These are phyloP conservation scores for Ensete glaucum DNA, from an alignment of 176 grass and related monocot species.

Conservation along the genomic window DNA sequence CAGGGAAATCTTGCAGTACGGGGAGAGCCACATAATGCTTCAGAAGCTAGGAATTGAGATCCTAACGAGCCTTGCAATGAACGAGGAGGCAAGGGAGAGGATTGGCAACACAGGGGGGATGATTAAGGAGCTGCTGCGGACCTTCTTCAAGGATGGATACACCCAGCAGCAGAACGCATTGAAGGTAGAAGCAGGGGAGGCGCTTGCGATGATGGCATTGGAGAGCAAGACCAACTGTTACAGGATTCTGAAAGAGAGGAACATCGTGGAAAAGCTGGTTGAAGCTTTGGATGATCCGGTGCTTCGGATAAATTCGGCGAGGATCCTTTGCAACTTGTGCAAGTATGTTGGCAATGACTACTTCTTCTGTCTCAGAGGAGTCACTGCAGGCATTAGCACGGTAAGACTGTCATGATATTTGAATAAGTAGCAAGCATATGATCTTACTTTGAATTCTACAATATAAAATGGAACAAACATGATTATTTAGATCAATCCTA, in stretches of 20 bases:
- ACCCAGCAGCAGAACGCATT: constrained; percentile 1
- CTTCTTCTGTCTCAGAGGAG: not conserved
- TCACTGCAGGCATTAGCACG: constrained; percentile 7
- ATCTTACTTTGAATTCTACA: not conserved
- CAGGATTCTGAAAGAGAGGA: constrained; percentile 11
- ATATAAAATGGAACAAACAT: not conserved
- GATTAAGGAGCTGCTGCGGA: constrained; percentile 17
- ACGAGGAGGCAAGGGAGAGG: constrained; percentile 25
- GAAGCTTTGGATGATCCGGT: constrained; percentile 7
- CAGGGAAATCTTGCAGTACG: constrained; percentile 26
- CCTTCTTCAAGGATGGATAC: constrained; percentile 19
- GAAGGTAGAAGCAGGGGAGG: constrained; percentile 30
- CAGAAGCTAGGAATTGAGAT: constrained; percentile 33
- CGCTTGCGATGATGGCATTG: constrained; percentile 31
- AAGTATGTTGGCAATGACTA: constrained; percentile 6
- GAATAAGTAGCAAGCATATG: not conserved
- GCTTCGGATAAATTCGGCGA: constrained; percentile 5
- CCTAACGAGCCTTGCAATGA: constrained; percentile 28
- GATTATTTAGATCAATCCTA: no score
- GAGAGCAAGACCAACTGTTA: constrained; percentile 28
- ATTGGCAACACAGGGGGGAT: constrained; percentile 29
- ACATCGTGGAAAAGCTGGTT: constrained; percentile 15
- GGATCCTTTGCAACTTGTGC: constrained; percentile 30
- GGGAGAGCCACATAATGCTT: constrained; percentile 14
- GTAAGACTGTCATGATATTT: constrained; percentile 13